phyloP scores from a whole-genome alignment of 305 asterid genomes.

The Ilex paraguariensis region DNA sequence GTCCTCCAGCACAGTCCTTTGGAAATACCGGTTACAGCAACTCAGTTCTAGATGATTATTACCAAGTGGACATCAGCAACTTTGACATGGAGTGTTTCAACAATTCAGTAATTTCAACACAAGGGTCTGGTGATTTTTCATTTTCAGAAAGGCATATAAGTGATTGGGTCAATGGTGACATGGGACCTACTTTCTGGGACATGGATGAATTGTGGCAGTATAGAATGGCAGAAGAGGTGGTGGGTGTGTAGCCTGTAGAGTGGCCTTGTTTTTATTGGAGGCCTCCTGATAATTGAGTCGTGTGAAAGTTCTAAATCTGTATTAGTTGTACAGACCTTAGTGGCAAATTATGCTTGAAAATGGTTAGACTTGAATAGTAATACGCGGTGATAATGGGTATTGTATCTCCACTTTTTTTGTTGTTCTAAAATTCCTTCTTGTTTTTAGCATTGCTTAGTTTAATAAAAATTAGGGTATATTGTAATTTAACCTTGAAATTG shows the following conservation, averaged over 20 bases:
- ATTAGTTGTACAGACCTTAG: too few relatives aligned
- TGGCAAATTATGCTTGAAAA: too few relatives aligned
- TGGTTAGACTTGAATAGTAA: too few relatives aligned
- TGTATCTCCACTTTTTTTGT: too few relatives aligned
- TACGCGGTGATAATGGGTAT: too few relatives aligned
- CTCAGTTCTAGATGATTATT: conserved; percentile 26
- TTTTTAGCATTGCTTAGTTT: too few relatives aligned
- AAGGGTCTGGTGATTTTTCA: conserved; percentile 24
- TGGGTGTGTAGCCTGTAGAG: conserved; percentile 11
- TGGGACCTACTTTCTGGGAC: conserved; percentile 46
- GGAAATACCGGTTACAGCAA: conserved; percentile 4
- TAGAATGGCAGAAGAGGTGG: conserved; percentile 21
- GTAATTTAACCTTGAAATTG: too few relatives aligned
- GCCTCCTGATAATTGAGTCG: too few relatives aligned
- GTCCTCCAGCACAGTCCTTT: conserved; percentile 6
- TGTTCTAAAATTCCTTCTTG: too few relatives aligned
- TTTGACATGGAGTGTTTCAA: conserved; percentile 8
- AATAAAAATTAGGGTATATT: too few relatives aligned
- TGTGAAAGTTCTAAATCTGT: too few relatives aligned
- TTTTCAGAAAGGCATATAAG: conserved; percentile 32
- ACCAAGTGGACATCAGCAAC: conserved; percentile 32
- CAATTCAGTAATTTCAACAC: conserved; percentile 22
- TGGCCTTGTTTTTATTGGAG: too few relatives aligned
- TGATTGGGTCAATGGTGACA: conserved; percentile 48
- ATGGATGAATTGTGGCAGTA: conserved; percentile 63